Percentiles rank a stretch among this genome's conserved stretches.
phyloP scores from a whole-genome alignment of 176 grass and related monocot species.

The Hordeum vulgare region MorexV3_pseudomolecules_assembly NC_058520.1:27701358-27701857 shows the following conservation, averaged over 20 bases:
- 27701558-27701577: neutral
- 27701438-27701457: neutral
- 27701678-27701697: neutral
- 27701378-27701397: neutral
- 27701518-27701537: neutral
- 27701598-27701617: neutral
- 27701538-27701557: neutral
- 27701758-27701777: neutral
- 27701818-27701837: neutral
- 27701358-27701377: neutral
- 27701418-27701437: neutral
- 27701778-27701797: fast-evolving
- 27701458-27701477: neutral
- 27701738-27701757: neutral
- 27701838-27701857: neutral
- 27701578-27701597: neutral
- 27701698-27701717: neutral
- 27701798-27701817: neutral
- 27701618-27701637: conserved; percentile 6
- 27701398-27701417: neutral
- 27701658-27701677: neutral
- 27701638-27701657: neutral
- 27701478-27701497: neutral
- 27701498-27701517: neutral
- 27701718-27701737: fast-evolving